Base-by-base conservation (phyloP, 176 grass and related monocot genomes). In the Oryza longistaminata region DNA sequence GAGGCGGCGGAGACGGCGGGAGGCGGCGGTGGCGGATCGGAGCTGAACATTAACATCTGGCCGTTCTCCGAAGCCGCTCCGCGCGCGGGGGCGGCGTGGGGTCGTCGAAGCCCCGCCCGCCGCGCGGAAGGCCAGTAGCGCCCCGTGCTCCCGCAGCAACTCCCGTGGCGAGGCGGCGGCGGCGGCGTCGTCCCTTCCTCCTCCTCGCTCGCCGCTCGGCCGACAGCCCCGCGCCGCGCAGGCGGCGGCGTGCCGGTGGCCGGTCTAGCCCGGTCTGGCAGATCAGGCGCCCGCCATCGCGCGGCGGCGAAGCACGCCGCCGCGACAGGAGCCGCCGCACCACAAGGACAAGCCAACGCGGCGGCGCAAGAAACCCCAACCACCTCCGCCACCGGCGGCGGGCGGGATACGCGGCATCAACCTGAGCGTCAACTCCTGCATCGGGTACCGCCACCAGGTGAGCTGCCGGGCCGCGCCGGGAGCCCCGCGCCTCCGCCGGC, bases 1-100 rank as follows among this genome's bases (percentile, higher is more conserved):
- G 26, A 91, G 82, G 66, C 62, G 70, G 40, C 25, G 86, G 79
- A 87, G 82, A 2, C 53, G 42, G 58, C 74, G 35, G 55, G 55
- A n/a, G 55, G 80, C 0, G 33, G 80, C 0, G 33, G 73, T 10
- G 69, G 12, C 0, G 74, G 80, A 13, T 87, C 85, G 2, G 94
- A 97, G 87, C 88, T 97, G 14, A 92, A 91, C 76, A 97, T 97
- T 52, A 94, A 94, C 85, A 97, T 97, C 66, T 97, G 92, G 94
- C 94, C 94, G 0, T 97, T 97, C 82, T 88, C 90, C 76, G 92
- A 62, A 94, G 94, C 80, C 87, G 90, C 40, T 97, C 94, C 26
- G 94, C 94, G 17, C 91, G 91, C 14, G 88, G 83, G 27, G 78
- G 77, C 65, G 74, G 77, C 11, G 29, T 31, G 29, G 85, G 84